Evolutionary conservation across 2,329 filamentous ascomycete genomes (phyloP).

Genomic region (Exophiala sp.): DNA sequence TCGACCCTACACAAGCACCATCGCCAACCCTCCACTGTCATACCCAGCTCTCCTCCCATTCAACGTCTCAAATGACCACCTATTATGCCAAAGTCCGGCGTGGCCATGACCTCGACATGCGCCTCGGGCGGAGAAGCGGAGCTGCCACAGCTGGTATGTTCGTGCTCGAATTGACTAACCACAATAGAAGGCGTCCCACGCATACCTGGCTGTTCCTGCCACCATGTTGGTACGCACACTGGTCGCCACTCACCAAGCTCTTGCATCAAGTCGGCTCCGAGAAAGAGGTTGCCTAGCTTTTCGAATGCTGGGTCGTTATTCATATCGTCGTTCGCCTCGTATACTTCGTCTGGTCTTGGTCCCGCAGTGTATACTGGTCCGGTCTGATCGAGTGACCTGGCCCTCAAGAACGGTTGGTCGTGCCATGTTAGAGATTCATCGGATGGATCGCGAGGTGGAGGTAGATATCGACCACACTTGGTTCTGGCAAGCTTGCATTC

Average conservation of each 20-base stretch:
- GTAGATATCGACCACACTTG: conserved; percentile 16
- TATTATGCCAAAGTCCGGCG: background rate
- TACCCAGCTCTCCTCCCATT: too few relatives aligned
- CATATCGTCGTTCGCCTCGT: conserved; percentile 14
- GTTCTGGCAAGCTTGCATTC: conserved; percentile 12
- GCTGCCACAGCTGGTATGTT: background rate
- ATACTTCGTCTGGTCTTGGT: conserved; percentile 15
- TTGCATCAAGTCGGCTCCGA: conserved; percentile 15
- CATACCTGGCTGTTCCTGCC: conserved; percentile 1
- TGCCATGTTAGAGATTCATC: conserved; percentile 5
- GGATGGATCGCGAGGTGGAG: conserved; percentile 15
- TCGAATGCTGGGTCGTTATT: conserved; percentile 19
- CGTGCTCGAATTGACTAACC: background rate
- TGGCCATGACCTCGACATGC: background rate
- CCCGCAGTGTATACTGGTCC: conserved; percentile 16
- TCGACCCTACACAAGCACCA: too few relatives aligned
- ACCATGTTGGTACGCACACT: conserved; percentile 10
- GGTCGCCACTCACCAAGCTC: conserved; percentile 15
- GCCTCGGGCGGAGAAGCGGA: too few relatives aligned
- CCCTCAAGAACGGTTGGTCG: conserved; percentile 11
- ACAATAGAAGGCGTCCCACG: too few relatives aligned
- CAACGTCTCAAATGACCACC: too few relatives aligned
- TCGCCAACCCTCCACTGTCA: too few relatives aligned
- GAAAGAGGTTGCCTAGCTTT: conserved; percentile 5
- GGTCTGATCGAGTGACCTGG: conserved; percentile 13